A percentile compares a stretch with the other conserved stretches of the same genome.
These are phyloP conservation scores for Cryptomeria japonica DNA, from an alignment of 75 land plant genomes.

Conservation along the genomic window DNA sequence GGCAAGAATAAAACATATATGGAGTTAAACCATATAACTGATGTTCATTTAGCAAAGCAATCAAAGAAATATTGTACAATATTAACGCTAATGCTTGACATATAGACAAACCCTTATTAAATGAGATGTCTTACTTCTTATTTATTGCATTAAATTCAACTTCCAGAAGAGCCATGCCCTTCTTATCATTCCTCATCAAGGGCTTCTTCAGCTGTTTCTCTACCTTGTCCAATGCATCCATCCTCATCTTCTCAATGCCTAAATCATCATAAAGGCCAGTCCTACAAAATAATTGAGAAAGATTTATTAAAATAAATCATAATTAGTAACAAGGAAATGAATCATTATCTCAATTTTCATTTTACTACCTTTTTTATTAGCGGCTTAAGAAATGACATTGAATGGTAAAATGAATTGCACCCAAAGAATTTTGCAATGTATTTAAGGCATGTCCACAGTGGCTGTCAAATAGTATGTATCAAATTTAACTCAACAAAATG, in stretches of 20 bases:
- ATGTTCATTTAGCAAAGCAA: not conserved
- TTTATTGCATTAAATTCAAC: conserved; percentile 80
- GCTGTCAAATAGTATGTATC: too few species aligned
- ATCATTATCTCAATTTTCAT: not conserved
- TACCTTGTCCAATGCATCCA: conserved; percentile 84
- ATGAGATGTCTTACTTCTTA: conserved; percentile 54
- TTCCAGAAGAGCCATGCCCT: conserved; percentile 63
- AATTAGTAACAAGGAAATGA: not conserved
- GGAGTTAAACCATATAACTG: not conserved
- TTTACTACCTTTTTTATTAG: not conserved
- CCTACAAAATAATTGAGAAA: conserved; percentile 31
- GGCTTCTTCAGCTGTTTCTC: conserved; percentile 86
- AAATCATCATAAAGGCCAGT: conserved; percentile 69
- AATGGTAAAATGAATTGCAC: too few species aligned
- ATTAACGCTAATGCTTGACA: not conserved
- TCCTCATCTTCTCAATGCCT: conserved; percentile 78
- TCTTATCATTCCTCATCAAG: conserved; percentile 73
- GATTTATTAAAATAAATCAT: not conserved
- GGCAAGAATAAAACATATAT: too few species aligned
- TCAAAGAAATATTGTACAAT: not conserved
- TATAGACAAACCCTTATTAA: not conserved
- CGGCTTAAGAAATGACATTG: not conserved
- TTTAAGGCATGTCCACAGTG: too few species aligned
- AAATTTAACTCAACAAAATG: too few species aligned
- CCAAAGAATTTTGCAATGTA: too few species aligned